Percentiles rank a stretch among this genome's conserved stretches.
Evolutionary conservation across 1,284 basidiomycete genomes (phyloP).

Genomic region (Agroathelia rolfsii): DNA sequence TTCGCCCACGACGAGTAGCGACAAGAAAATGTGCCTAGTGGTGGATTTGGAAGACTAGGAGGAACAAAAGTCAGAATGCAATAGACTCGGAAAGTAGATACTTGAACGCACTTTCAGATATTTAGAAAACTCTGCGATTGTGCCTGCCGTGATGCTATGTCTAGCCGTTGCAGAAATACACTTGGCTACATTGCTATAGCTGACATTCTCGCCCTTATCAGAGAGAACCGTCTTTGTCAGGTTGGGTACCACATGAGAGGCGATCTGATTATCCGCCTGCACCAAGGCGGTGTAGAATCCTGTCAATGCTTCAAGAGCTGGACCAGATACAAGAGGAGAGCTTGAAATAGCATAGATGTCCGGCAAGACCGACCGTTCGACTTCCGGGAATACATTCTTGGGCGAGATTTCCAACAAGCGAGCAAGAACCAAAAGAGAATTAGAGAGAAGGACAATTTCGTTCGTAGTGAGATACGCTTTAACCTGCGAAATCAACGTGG

Average conservation of each 20-base stretch:
- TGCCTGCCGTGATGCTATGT: slow-evolving; percentile 63
- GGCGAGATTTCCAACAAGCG: slow-evolving; percentile 66
- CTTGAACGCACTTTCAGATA: slow-evolving; percentile 49
- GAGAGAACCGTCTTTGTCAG: slow-evolving; percentile 56
- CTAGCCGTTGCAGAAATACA: slow-evolving; percentile 76
- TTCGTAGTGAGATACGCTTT: slow-evolving; percentile 60
- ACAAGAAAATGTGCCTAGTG: slow-evolving; percentile 63
- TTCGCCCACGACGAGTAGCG: slow-evolving; percentile 82
- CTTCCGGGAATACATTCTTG: slow-evolving; percentile 51
- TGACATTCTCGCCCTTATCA: slow-evolving; percentile 43
- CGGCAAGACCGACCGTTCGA: slow-evolving; percentile 61
- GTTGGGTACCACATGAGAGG: slow-evolving; percentile 66
- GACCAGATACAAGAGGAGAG: slow-evolving; percentile 67
- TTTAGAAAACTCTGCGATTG: slow-evolving; percentile 75
- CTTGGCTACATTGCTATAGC: slow-evolving; percentile 65
- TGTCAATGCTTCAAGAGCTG: slow-evolving; percentile 71
- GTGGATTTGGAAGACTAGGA: slow-evolving; percentile 54
- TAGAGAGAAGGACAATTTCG: slow-evolving; percentile 73
- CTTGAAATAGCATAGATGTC: slow-evolving; percentile 66
- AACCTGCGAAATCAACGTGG: slow-evolving; percentile 62
- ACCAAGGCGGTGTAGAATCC: slow-evolving; percentile 76
- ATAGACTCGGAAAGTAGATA: slow-evolving; percentile 2
- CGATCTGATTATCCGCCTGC: slow-evolving; percentile 73
- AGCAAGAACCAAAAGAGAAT: slow-evolving; percentile 63
- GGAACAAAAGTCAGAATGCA: slow-evolving; percentile 7